A percentile compares a stretch with the other conserved stretches of the same genome.
Conservation (phyloP, 495 filamentous ascomycete genomes). For the Ascobolus immersus region DNA sequence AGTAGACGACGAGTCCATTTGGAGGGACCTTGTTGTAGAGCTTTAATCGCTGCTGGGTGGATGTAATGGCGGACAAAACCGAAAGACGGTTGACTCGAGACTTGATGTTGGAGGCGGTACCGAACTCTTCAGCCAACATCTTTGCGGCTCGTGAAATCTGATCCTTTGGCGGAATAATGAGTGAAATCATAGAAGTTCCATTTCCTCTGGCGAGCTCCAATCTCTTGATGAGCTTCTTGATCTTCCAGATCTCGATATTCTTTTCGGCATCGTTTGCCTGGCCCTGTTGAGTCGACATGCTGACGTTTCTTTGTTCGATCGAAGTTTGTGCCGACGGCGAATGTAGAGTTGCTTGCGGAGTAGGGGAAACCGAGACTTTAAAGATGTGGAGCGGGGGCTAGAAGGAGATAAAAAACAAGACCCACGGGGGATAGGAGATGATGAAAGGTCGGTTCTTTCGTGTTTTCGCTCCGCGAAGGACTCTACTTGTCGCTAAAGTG, state of each 20-base stretch:
- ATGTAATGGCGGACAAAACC: constrained; percentile 90
- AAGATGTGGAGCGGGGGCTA: no score
- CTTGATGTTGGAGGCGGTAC: constrained; percentile 97
- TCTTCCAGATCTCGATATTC: constrained; percentile 69
- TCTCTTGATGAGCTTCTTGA: constrained; percentile 95
- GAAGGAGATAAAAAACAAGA: no score
- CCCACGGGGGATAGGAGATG: no score
- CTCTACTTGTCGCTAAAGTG: no score
- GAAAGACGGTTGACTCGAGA: constrained; percentile 96
- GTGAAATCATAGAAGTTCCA: constrained; percentile 94
- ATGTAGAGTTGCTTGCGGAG: no score
- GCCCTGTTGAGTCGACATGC: no score
- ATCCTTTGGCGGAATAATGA: constrained; percentile 97
- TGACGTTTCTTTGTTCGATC: no score
- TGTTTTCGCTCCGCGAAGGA: no score
- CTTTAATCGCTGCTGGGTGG: constrained; percentile 94
- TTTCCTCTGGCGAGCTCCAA: constrained; percentile 82
- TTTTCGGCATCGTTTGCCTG: constrained; percentile 88
- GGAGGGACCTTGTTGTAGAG: constrained; percentile 95
- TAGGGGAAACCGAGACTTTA: no score
- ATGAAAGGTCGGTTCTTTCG: no score
- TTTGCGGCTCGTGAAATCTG: constrained; percentile 87
- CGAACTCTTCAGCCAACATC: constrained; percentile 99
- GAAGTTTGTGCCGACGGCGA: no score
- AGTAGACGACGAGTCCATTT: constrained; percentile 94